phyloP scores from a whole-genome alignment of 176 grass and related monocot species.

The Eragrostis nindensis region DNA sequence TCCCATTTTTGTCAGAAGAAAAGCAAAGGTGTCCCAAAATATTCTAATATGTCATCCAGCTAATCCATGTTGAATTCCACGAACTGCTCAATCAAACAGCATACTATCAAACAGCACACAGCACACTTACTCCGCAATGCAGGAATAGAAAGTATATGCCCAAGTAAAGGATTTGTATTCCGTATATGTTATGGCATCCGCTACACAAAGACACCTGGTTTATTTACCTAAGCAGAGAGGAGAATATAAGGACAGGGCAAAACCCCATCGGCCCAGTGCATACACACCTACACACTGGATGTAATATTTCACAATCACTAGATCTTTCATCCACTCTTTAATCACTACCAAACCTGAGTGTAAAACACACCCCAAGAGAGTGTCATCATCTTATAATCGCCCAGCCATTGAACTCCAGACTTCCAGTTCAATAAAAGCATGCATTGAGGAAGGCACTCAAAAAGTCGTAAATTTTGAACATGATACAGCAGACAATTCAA shows the following conservation, averaged over 20 bases:
- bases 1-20: not conserved
- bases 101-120: constrained; percentile 4
- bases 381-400: not conserved
- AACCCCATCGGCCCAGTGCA: no score
- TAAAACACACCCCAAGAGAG: not conserved
- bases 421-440: not conserved
- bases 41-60: not conserved
- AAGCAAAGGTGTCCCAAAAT: not conserved
- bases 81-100: not conserved
- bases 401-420: not conserved
- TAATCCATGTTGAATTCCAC: constrained; percentile 1
- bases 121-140: not conserved
- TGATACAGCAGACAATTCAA: not conserved
- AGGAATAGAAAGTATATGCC: not conserved
- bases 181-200: not conserved
- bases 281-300: no score
- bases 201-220: not conserved
- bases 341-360: not conserved
- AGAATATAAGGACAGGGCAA: not conserved
- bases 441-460: not conserved
- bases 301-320: constrained; percentile 9
- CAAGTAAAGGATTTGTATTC: not conserved
- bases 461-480: not conserved
- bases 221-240: not conserved
- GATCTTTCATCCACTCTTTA: not conserved